A percentile compares a stretch with the other conserved stretches of the same genome.
Conservation (phyloP, 768 basidiomycete species). For the Macrolepiota albuminosa region DNA sequence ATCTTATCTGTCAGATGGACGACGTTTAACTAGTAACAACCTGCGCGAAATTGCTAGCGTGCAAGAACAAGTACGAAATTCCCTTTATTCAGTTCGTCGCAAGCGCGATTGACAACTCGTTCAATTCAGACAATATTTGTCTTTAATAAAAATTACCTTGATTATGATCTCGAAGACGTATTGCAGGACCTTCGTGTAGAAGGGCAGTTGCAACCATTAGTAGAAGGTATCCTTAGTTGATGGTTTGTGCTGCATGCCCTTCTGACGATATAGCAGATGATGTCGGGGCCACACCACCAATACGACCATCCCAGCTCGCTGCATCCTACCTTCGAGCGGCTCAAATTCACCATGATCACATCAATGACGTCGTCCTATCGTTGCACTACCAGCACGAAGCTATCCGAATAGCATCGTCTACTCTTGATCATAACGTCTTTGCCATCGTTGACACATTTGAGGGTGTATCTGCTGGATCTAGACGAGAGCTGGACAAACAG, state of each 20-base stretch:
- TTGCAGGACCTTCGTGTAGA: slow-evolving; percentile 58
- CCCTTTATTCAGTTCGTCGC: neutral
- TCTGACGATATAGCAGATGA: slow-evolving; percentile 35
- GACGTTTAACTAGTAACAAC: slow-evolving; percentile 65
- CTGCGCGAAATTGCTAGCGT: slow-evolving; percentile 71
- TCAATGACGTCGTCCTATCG: slow-evolving; percentile 45
- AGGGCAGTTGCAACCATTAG: slow-evolving; percentile 59
- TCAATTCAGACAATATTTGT: slow-evolving; percentile 63
- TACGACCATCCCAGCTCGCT: slow-evolving; percentile 62
- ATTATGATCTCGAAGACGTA: slow-evolving; percentile 62
- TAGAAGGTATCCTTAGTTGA: slow-evolving; percentile 49
- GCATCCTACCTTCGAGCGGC: slow-evolving; percentile 62
- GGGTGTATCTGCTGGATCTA: slow-evolving; percentile 45
- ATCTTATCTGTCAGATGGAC: slow-evolving; percentile 78
- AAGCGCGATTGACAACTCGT: slow-evolving; percentile 1
- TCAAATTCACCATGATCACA: slow-evolving; percentile 58
- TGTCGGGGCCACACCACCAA: slow-evolving; percentile 66
- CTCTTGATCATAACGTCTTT: slow-evolving; percentile 69
- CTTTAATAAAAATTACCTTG: slow-evolving; percentile 79
- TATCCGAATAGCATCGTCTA: slow-evolving; percentile 65
- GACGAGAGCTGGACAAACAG: slow-evolving; percentile 69
- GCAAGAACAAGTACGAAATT: slow-evolving; percentile 58
- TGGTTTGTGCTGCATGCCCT: neutral
- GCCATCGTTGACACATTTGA: slow-evolving; percentile 69
- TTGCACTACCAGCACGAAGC: slow-evolving; percentile 67